phyloP scores from a whole-genome alignment of 495 filamentous ascomycete species.

The Echria macrotheca region DNA sequence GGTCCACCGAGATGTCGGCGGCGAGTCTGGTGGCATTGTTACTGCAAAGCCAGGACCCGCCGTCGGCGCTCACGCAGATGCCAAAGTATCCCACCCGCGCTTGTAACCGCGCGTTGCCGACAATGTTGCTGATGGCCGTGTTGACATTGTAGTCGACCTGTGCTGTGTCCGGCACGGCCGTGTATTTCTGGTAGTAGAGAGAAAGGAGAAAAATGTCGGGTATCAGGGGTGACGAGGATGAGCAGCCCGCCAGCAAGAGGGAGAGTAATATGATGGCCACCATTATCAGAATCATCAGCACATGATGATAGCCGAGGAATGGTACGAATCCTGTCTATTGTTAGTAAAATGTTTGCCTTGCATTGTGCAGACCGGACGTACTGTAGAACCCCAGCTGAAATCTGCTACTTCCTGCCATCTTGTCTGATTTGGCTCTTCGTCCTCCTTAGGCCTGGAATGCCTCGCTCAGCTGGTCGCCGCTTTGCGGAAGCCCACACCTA shows the following conservation, averaged over 20 bases:
- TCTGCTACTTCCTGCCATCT: conserved; percentile 7
- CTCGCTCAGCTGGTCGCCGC: not conserved
- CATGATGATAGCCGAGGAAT: conserved; percentile 97
- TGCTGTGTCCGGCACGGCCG: conserved; percentile 59
- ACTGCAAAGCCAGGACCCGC: conserved; percentile 65
- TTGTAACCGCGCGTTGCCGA: conserved; percentile 59
- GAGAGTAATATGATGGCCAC: conserved; percentile 91
- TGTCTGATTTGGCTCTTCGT: not conserved
- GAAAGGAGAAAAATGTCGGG: conserved; percentile 76
- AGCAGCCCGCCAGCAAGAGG: conserved; percentile 73
- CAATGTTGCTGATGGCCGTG: conserved; percentile 67
- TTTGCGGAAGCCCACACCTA: conserved; percentile 9
- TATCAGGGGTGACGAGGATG: conserved; percentile 68
- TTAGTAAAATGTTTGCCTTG: not conserved
- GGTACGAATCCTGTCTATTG: conserved; percentile 68
- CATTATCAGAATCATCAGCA: conserved; percentile 95
- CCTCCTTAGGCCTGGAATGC: too few species aligned
- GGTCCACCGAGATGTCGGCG: conserved; percentile 59
- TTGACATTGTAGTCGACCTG: conserved; percentile 84
- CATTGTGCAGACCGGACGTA: too few species aligned
- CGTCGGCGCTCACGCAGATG: conserved; percentile 70
- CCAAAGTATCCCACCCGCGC: conserved; percentile 67
- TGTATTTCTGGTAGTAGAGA: conserved; percentile 65
- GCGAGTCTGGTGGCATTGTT: conserved; percentile 74
- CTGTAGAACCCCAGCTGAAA: conserved; percentile 5